Evolutionary conservation across 768 basidiomycete genomes (phyloP).

Genomic region (Exidia glandulosa): DNA sequence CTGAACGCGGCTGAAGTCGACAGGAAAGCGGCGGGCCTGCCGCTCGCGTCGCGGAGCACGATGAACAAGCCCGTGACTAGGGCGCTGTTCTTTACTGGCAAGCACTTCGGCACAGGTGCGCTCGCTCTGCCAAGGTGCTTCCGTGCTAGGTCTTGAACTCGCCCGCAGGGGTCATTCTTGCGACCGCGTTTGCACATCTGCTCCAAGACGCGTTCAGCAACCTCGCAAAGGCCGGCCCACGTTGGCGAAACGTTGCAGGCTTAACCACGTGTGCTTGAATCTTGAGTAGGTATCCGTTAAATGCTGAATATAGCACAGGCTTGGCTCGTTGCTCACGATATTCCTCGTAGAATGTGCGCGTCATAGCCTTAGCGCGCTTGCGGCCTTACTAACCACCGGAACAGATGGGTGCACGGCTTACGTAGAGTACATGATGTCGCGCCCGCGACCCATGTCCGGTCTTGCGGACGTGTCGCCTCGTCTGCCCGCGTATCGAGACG

Average conservation of each 20-base stretch:
- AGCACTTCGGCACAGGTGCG: slow-evolving; percentile 72
- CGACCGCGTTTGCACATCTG: slow-evolving; percentile 75
- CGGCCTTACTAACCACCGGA: slow-evolving; percentile 1
- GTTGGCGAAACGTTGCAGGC: slow-evolving; percentile 49
- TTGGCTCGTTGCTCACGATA: slow-evolving; percentile 55
- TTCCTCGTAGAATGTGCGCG: slow-evolving; percentile 72
- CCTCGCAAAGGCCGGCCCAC: slow-evolving; percentile 36
- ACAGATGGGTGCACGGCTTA: slow-evolving; percentile 65
- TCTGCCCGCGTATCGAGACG: background rate
- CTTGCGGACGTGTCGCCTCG: background rate
- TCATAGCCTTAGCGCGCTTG: background rate
- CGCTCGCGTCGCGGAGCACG: background rate
- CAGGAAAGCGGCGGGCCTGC: slow-evolving; percentile 9
- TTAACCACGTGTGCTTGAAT: slow-evolving; percentile 46
- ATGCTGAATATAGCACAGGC: slow-evolving; percentile 23
- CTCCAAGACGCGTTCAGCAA: slow-evolving; percentile 65
- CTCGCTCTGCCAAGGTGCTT: background rate
- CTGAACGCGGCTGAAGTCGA: background rate
- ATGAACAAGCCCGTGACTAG: background rate
- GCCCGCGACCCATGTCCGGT: slow-evolving; percentile 6
- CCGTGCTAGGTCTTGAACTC: background rate
- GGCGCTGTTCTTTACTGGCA: slow-evolving; percentile 64
- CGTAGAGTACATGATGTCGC: slow-evolving; percentile 45
- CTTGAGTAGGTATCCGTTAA: slow-evolving; percentile 1
- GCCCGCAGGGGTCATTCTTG: slow-evolving; percentile 56